These are phyloP conservation scores for Calonectria pauciramosa DNA, from an alignment of 2,329 filamentous ascomycete genomes.

Conservation along the genomic window DNA sequence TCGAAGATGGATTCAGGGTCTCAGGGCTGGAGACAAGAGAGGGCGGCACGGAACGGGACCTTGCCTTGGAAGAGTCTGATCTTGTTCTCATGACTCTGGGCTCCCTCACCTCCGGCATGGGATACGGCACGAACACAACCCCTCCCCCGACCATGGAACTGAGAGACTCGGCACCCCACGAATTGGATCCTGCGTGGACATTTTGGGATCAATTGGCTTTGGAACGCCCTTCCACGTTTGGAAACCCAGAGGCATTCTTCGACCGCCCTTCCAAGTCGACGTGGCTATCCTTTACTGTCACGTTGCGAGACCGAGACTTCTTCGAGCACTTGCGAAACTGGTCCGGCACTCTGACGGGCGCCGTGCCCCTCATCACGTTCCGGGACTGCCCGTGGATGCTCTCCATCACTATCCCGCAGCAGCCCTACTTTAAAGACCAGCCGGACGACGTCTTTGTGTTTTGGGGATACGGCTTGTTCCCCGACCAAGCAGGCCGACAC, in stretches of 20 bases:
- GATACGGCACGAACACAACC: constrained; percentile 40
- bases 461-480: constrained; percentile 46
- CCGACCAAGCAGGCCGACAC: constrained; percentile 41
- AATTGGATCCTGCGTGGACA: constrained; percentile 40
- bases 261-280: constrained; percentile 46
- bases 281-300: constrained; percentile 45
- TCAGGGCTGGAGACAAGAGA: constrained; percentile 39
- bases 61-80: constrained; percentile 31
- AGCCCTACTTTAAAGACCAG: constrained; percentile 42
- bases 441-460: constrained; percentile 41
- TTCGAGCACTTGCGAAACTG: constrained; percentile 40
- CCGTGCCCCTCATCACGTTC: constrained; percentile 43
- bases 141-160: constrained; percentile 45
- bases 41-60: constrained; percentile 24
- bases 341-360: constrained; percentile 40
- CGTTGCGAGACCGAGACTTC: constrained; percentile 38
- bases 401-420: constrained; percentile 40
- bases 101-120: constrained; percentile 44
- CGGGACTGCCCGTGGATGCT: constrained; percentile 46
- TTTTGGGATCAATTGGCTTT: constrained; percentile 44
- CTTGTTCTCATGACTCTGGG: constrained; percentile 41
- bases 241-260: constrained; percentile 45
- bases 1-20: constrained; percentile 35
- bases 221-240: constrained; percentile 37
- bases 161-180: constrained; percentile 44